These are phyloP conservation scores for Ordospora colligata DNA, from an alignment of 371 early-diverging fungal species.

Conservation along the genomic window DNA sequence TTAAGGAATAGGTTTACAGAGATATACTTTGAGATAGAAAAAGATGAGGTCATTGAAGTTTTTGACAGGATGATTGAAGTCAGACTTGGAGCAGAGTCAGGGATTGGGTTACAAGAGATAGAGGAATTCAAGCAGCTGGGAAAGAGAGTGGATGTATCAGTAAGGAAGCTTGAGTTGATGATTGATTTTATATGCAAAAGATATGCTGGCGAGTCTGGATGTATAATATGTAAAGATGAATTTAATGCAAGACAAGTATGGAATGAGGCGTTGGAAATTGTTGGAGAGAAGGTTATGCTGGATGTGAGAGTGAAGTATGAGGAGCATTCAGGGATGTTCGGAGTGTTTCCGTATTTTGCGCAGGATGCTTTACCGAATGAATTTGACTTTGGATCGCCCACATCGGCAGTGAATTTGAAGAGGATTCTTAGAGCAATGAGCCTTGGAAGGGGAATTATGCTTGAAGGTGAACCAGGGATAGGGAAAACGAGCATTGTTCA, in stretches of 20 bases:
- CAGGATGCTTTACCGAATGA: background rate
- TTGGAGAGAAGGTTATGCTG: background rate
- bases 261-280: background rate
- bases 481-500: constrained; percentile 90
- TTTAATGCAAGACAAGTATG: background rate
- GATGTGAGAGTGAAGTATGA: background rate
- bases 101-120: background rate
- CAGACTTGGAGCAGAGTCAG: background rate
- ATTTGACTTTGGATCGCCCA: constrained; percentile 36
- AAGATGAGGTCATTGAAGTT: constrained; percentile 41
- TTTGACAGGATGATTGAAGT: constrained; percentile 17
- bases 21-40: constrained; percentile 65
- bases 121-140: background rate
- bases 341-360: constrained; percentile 4
- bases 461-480: constrained; percentile 91
- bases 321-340: background rate
- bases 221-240: background rate
- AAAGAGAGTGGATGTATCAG: background rate
- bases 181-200: constrained; percentile 5
- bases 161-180: background rate
- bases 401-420: constrained; percentile 67
- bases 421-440: constrained; percentile 75
- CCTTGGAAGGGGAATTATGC: constrained; percentile 75
- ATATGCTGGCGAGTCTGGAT: background rate
- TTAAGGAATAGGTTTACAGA: constrained; percentile 96